Conservation (phyloP, 2,329 filamentous ascomycete species). For the Erysiphe pulchra region DNA sequence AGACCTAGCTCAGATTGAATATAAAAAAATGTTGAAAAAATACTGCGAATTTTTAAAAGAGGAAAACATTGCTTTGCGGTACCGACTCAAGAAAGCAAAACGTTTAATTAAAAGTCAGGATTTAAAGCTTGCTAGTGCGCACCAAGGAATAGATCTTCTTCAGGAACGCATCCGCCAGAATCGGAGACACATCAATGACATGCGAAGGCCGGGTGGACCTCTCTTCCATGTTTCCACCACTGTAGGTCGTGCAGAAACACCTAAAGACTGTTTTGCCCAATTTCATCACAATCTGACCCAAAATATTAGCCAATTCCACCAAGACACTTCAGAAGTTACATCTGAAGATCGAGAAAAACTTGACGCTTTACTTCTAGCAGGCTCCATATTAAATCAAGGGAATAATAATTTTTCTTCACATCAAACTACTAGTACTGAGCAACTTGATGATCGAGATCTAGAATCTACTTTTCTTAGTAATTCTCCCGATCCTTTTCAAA, state of each 20-base stretch:
- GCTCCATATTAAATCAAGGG: conserved; percentile 55
- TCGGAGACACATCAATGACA: conserved; percentile 56
- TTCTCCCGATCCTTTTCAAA: conserved; percentile 21
- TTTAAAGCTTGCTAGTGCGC: conserved; percentile 41
- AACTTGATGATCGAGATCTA: conserved; percentile 52
- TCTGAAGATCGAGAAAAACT: conserved; percentile 32
- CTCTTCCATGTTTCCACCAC: conserved; percentile 19
- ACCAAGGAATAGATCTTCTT: conserved; percentile 52
- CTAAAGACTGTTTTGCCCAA: conserved; percentile 14
- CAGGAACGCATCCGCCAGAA: conserved; percentile 73
- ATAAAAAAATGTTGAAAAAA: conserved; percentile 34
- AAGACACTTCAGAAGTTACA: conserved; percentile 23
- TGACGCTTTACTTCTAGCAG: conserved; percentile 47
- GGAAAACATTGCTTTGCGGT: conserved; percentile 36
- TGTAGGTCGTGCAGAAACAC: conserved; percentile 20
- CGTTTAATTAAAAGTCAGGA: conserved; percentile 56
- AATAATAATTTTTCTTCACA: conserved; percentile 16
- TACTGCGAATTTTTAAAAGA: conserved; percentile 39
- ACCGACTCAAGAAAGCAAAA: conserved; percentile 46
- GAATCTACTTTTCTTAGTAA: conserved; percentile 37
- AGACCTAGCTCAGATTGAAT: conserved; percentile 27
- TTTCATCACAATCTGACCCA: conserved; percentile 22
- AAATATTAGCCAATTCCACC: conserved; percentile 10
- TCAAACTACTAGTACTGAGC: conserved; percentile 28
- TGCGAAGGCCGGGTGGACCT: conserved; percentile 49